Conservation (phyloP, 1,284 basidiomycete genomes). For the Boletus semigastroideus region DNA sequence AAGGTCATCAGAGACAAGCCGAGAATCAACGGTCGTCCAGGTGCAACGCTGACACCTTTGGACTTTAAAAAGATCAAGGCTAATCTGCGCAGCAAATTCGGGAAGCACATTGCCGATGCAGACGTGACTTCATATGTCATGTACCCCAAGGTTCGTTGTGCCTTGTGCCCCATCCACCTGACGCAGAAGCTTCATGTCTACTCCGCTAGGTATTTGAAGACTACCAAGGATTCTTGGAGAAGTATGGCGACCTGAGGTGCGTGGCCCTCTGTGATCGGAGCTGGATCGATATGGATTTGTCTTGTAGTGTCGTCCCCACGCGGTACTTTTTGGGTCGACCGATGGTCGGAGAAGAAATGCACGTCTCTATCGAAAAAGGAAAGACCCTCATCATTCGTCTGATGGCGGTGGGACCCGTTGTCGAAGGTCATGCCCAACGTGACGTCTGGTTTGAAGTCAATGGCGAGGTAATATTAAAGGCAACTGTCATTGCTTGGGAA, state of each 20-base stretch:
- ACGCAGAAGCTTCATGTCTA: conserved; percentile 16
- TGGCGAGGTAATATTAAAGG: conserved; percentile 66
- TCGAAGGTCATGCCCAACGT: conserved; percentile 87
- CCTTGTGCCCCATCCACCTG: conserved; percentile 4
- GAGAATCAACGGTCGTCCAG: conserved; percentile 92
- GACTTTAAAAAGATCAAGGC: conserved; percentile 97
- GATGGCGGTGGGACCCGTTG: conserved; percentile 92
- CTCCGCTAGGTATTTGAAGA: conserved; percentile 87
- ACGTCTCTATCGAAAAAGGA: conserved; percentile 95
- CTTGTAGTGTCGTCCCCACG: conserved; percentile 82
- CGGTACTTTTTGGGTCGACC: conserved; percentile 97
- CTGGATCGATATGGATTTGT: conserved; percentile 18
- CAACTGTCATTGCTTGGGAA: conserved; percentile 6
- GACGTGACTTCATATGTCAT: conserved; percentile 97
- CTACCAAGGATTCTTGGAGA: conserved; percentile 91
- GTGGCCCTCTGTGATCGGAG: conserved; percentile 21
- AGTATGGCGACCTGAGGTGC: conserved; percentile 92
- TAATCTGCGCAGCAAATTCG: conserved; percentile 91
- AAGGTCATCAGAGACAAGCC: conserved; percentile 93
- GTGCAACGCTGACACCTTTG: conserved; percentile 81
- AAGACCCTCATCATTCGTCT: conserved; percentile 97
- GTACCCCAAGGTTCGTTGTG: conserved; percentile 79
- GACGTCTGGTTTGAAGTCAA: conserved; percentile 99
- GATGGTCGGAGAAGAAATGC: conserved; percentile 91
- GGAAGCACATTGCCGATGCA: conserved; percentile 88